phyloP scores from a whole-genome alignment of 2,329 filamentous ascomycete species.

The Mollisia scopiformis region DNA sequence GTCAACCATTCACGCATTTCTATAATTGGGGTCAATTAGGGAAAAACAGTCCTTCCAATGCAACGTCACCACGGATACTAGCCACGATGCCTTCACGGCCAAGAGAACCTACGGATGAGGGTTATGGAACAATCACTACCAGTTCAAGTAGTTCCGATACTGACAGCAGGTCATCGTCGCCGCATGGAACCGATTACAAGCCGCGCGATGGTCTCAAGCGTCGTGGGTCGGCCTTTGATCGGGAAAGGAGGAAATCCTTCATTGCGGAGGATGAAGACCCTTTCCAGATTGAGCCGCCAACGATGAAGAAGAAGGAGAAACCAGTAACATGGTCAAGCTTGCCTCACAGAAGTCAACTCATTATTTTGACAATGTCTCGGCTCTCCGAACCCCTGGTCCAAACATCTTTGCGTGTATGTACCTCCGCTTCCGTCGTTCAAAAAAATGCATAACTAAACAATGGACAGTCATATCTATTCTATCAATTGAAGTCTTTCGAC shows the following conservation, averaged over 20 bases:
- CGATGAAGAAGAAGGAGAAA: conserved; percentile 26
- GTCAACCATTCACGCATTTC: not conserved
- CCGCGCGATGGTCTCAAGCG: conserved; percentile 1
- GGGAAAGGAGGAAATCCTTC: conserved; percentile 22
- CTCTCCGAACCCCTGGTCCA: conserved; percentile 84
- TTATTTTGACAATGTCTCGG: conserved; percentile 77
- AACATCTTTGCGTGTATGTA: conserved; percentile 53
- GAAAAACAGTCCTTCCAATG: not conserved
- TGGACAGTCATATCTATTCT: conserved; percentile 70
- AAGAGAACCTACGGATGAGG: not conserved
- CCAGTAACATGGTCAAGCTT: conserved; percentile 72
- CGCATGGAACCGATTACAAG: conserved; percentile 24
- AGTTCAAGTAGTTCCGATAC: conserved; percentile 9
- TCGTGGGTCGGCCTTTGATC: conserved; percentile 17
- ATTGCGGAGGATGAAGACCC: conserved; percentile 34
- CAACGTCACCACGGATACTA: not conserved
- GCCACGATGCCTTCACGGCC: not conserved
- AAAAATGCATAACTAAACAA: conserved; percentile 45
- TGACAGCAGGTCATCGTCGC: conserved; percentile 16
- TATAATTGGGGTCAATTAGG: not conserved
- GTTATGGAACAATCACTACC: not conserved
- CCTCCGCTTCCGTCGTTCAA: no score
- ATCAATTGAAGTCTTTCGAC: conserved; percentile 69
- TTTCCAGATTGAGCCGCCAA: conserved; percentile 30
- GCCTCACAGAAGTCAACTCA: conserved; percentile 76